A percentile compares a stretch with the other conserved stretches of the same genome.
phyloP scores from a whole-genome alignment of 2,329 filamentous ascomycete genomes.

The Cladosporium cucumerinum region DNA sequence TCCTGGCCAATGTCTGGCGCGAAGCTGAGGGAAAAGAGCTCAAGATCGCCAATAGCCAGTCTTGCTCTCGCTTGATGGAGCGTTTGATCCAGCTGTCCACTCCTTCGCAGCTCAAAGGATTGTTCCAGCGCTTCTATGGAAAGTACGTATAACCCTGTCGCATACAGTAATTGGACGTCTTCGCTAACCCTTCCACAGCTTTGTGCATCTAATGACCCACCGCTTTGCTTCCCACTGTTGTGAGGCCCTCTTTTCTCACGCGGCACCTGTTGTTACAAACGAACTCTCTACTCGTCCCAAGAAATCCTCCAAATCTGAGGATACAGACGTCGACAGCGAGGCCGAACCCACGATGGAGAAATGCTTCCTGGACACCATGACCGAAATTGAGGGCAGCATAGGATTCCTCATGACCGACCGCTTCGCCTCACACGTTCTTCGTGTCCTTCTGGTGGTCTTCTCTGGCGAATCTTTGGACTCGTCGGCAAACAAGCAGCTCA shows the following conservation, averaged over 20 bases:
- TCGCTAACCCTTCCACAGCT: constrained; percentile 43
- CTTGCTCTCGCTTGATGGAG: constrained; percentile 90
- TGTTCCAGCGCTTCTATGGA: constrained; percentile 80
- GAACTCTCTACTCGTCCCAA: constrained; percentile 54
- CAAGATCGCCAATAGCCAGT: constrained; percentile 93
- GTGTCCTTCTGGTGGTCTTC: constrained; percentile 80
- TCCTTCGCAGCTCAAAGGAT: constrained; percentile 73
- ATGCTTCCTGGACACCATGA: constrained; percentile 75
- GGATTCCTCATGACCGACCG: constrained; percentile 79
- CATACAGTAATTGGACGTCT: neutral
- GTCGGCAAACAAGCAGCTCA: constrained; percentile 64
- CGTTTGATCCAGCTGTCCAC: constrained; percentile 79
- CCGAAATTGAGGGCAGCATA: constrained; percentile 83
- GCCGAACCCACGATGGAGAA: constrained; percentile 71
- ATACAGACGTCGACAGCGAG: constrained; percentile 37
- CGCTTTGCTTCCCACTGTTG: constrained; percentile 97
- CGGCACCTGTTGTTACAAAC: constrained; percentile 72
- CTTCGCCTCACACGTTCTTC: constrained; percentile 87
- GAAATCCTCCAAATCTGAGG: neutral
- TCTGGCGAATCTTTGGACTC: constrained; percentile 77
- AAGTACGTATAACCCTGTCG: constrained; percentile 51
- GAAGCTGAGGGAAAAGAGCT: constrained; percentile 91
- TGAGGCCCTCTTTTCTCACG: constrained; percentile 83
- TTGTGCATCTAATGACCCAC: constrained; percentile 86
- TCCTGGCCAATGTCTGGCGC: constrained; percentile 74